Evolutionary conservation across 2,329 filamentous ascomycete species (phyloP).

Genomic region (Fusarium sp.): DNA sequence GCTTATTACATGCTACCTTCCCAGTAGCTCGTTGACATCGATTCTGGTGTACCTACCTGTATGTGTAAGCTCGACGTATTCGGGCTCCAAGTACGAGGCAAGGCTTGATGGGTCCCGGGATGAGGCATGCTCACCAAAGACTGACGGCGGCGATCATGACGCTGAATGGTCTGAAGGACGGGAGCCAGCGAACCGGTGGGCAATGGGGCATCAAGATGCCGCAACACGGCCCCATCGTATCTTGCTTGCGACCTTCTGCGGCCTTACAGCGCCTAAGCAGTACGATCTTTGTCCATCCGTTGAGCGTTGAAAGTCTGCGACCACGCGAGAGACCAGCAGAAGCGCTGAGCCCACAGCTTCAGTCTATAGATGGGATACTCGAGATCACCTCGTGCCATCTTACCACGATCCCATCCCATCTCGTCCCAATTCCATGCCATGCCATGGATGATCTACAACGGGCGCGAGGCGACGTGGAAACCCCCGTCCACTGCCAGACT

Average conservation of each 20-base stretch:
- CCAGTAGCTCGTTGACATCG: slow-evolving; percentile 20
- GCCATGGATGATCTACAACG: slow-evolving; percentile 38
- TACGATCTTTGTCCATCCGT: slow-evolving; percentile 29
- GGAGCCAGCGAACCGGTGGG: slow-evolving; percentile 44
- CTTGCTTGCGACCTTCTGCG: slow-evolving; percentile 26
- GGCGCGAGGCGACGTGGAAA: slow-evolving; percentile 37
- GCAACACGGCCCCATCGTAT: slow-evolving; percentile 35
- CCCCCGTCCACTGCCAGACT: slow-evolving; percentile 33
- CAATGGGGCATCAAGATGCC: slow-evolving; percentile 16
- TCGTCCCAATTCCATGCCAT: slow-evolving; percentile 40
- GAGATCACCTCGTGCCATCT: slow-evolving; percentile 34
- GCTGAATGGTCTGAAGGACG: slow-evolving; percentile 33
- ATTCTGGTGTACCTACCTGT: slow-evolving; percentile 28
- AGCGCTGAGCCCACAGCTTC: slow-evolving; percentile 14
- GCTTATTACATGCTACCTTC: background rate
- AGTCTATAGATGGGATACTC: background rate
- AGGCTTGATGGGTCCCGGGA: slow-evolving; percentile 30
- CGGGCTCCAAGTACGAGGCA: slow-evolving; percentile 15
- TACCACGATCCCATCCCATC: slow-evolving; percentile 33
- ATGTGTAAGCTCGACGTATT: slow-evolving; percentile 12
- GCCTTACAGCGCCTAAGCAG: slow-evolving; percentile 17
- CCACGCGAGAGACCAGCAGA: slow-evolving; percentile 37
- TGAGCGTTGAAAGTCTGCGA: slow-evolving; percentile 37
- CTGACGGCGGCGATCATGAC: slow-evolving; percentile 44
- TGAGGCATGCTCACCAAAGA: slow-evolving; percentile 33